Conservation (phyloP, 805 yeast species). For the Candida anglica region DNA sequence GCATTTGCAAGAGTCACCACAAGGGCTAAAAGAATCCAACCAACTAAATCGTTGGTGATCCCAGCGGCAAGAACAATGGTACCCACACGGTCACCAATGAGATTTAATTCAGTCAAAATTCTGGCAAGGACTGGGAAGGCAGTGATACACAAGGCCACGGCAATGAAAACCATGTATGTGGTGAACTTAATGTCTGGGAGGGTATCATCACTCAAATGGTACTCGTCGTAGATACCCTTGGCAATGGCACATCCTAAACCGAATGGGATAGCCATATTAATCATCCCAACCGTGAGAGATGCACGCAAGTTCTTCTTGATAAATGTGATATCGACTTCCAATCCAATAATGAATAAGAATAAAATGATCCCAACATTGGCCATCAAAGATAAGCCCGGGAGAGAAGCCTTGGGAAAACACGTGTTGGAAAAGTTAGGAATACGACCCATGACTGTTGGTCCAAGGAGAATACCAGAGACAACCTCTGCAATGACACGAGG, state of each 20-base stretch:
- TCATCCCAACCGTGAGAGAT: constrained; percentile 65
- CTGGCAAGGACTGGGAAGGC: constrained; percentile 85
- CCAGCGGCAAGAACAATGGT: constrained; percentile 76
- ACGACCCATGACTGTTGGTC: constrained; percentile 72
- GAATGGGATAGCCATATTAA: constrained; percentile 75
- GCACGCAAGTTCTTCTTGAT: constrained; percentile 56
- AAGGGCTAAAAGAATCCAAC: constrained; percentile 77
- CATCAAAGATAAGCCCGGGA: constrained; percentile 59
- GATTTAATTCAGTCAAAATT: constrained; percentile 67
- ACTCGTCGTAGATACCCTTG: constrained; percentile 60
- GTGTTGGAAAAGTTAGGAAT: constrained; percentile 62
- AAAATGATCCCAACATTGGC: constrained; percentile 75
- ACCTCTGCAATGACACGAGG: constrained; percentile 84
- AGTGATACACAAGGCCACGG: constrained; percentile 80
- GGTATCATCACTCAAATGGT: constrained; percentile 29
- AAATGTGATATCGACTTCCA: constrained; percentile 71
- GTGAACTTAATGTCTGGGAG: constrained; percentile 51
- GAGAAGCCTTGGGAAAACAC: constrained; percentile 62
- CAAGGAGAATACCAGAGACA: constrained; percentile 68
- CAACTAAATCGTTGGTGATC: constrained; percentile 71
- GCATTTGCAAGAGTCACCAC: constrained; percentile 76
- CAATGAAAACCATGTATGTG: constrained; percentile 74
- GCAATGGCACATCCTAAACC: constrained; percentile 75
- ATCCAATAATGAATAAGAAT: constrained; percentile 71
- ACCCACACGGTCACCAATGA: constrained; percentile 71